These are phyloP conservation scores for Lasiodiplodia hormozganensis DNA, from an alignment of 2,329 filamentous ascomycete genomes.

Conservation along the genomic window DNA sequence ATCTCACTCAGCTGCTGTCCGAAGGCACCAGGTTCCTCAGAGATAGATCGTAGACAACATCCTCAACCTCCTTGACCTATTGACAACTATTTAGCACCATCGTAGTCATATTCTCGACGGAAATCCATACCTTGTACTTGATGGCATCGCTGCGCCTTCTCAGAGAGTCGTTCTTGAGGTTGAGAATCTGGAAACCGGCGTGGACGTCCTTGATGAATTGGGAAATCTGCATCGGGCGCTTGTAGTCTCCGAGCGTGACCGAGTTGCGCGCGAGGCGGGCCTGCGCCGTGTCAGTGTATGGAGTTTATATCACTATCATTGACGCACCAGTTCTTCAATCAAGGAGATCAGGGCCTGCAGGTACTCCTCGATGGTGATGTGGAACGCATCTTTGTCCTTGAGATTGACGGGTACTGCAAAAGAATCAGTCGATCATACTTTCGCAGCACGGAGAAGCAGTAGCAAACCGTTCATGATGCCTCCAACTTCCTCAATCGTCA, in stretches of 20 bases:
- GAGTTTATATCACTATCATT: background rate
- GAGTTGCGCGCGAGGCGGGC: constrained; percentile 91
- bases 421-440: constrained; percentile 6
- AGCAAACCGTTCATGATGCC: constrained; percentile 72
- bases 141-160: constrained; percentile 88
- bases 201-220: constrained; percentile 94
- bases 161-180: constrained; percentile 93
- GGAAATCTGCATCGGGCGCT: constrained; percentile 84
- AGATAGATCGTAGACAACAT: constrained; percentile 95
- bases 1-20: constrained; percentile 32
- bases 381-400: constrained; percentile 88
- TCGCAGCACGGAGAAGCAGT: background rate
- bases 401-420: constrained; percentile 84
- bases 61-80: constrained; percentile 93
- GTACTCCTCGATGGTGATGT: constrained; percentile 97
- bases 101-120: background rate
- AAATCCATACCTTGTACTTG: constrained; percentile 75
- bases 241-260: constrained; percentile 88
- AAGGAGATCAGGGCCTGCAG: constrained; percentile 85
- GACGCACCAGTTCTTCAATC: constrained; percentile 79
- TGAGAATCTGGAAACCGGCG: constrained; percentile 94
- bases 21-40: constrained; percentile 79
- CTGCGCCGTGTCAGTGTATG: constrained; percentile 42
- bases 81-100: constrained; percentile 20
- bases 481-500: constrained; percentile 89